phyloP scores from a whole-genome alignment of 441 rosid species.

The Aquilaria agallochum region DNA sequence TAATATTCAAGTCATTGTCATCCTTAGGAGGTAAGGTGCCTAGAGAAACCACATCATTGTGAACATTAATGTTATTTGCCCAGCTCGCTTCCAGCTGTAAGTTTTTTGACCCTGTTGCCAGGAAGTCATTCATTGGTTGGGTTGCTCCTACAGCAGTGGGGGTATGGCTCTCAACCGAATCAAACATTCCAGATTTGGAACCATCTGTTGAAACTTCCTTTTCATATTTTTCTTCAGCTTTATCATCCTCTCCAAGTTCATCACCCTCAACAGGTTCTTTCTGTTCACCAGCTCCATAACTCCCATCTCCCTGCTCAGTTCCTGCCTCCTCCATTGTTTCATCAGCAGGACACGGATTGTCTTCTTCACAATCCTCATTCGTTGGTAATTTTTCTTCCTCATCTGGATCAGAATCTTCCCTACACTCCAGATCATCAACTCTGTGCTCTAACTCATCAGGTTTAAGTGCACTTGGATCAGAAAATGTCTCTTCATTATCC shows the following conservation, averaged over 20 bases:
- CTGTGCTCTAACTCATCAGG: slow-evolving; percentile 48
- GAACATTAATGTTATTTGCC: slow-evolving; percentile 36
- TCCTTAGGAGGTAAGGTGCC: slow-evolving; percentile 49
- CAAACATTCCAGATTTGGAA: slow-evolving; percentile 40
- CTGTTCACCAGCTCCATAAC: slow-evolving; percentile 36
- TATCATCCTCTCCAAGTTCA: slow-evolving; percentile 31
- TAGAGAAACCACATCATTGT: slow-evolving; percentile 44
- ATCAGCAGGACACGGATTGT: slow-evolving; percentile 32
- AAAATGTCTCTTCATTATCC: slow-evolving; percentile 65
- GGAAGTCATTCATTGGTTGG: slow-evolving; percentile 48
- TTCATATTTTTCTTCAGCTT: slow-evolving; percentile 36
- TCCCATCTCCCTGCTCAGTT: slow-evolving; percentile 35
- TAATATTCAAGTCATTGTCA: slow-evolving; percentile 47
- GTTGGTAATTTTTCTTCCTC: slow-evolving; percentile 48
- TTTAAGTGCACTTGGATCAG: slow-evolving; percentile 63
- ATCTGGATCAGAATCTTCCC: slow-evolving; percentile 51
- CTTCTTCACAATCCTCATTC: slow-evolving; percentile 35
- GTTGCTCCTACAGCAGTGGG: slow-evolving; percentile 55
- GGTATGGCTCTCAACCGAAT: slow-evolving; percentile 27
- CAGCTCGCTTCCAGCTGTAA: slow-evolving; percentile 48
- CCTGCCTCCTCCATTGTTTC: slow-evolving; percentile 47
- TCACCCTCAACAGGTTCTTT: slow-evolving; percentile 41
- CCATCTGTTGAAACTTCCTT: slow-evolving; percentile 33
- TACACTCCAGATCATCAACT: slow-evolving; percentile 36
- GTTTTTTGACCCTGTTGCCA: slow-evolving; percentile 45